phyloP scores from a whole-genome alignment of 23 red algal species.

The Chondrus crispus region DNA sequence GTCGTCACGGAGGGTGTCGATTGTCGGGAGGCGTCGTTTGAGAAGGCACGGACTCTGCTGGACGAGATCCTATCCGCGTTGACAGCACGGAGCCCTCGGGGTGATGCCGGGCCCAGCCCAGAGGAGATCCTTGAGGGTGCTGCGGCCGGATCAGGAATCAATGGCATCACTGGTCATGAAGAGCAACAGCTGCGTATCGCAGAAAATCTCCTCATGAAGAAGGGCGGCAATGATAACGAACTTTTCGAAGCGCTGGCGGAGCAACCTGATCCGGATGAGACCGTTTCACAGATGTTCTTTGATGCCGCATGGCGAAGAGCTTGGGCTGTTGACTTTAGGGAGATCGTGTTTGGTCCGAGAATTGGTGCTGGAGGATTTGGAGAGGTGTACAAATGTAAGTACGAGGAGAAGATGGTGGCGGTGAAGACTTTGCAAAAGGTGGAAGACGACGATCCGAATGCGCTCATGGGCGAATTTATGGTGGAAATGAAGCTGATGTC shows the following conservation, averaged over 20 bases:
- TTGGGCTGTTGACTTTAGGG: slow-evolving; percentile 87
- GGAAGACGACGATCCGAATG: slow-evolving; percentile 86
- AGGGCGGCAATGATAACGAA: slow-evolving; percentile 55
- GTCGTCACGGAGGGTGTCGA: slow-evolving; percentile 82
- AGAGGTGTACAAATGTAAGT: slow-evolving; percentile 88
- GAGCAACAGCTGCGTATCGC: slow-evolving; percentile 54
- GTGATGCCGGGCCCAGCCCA: slow-evolving; percentile 5
- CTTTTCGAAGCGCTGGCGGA: slow-evolving; percentile 56
- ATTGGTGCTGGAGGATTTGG: slow-evolving; percentile 97
- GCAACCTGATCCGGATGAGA: slow-evolving; percentile 57
- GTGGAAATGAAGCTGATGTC: slow-evolving; percentile 99
- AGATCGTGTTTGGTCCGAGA: slow-evolving; percentile 83
- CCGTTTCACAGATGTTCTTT: slow-evolving; percentile 75
- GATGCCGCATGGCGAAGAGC: slow-evolving; percentile 61
- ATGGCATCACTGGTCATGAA: slow-evolving; percentile 23
- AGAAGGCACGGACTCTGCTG: slow-evolving; percentile 39
- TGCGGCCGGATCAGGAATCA: slow-evolving; percentile 49
- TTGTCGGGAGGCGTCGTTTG: slow-evolving; percentile 72
- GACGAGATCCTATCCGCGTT: slow-evolving; percentile 73
- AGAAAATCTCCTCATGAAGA: slow-evolving; percentile 80
- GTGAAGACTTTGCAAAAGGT: slow-evolving; percentile 91
- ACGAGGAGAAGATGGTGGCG: slow-evolving; percentile 80
- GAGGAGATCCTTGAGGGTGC: slow-evolving; percentile 60
- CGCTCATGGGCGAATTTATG: slow-evolving; percentile 82
- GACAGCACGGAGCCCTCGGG: slow-evolving; percentile 8